phyloP scores from a whole-genome alignment of 2,329 filamentous ascomycete genomes.

The Phialocephala sp. region DNA sequence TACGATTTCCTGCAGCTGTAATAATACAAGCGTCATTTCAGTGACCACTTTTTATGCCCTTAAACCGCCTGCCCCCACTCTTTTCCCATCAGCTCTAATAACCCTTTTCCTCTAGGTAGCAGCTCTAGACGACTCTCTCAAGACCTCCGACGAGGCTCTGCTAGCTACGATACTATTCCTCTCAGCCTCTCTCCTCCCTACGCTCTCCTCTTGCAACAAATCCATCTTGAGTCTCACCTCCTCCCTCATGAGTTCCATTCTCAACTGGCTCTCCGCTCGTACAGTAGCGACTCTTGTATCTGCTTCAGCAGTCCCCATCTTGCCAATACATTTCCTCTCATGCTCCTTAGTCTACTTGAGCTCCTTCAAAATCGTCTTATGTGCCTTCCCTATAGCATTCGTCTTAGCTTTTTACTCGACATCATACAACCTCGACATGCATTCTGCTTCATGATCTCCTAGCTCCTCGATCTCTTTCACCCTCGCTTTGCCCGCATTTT shows the following conservation, averaged over 20 bases:
- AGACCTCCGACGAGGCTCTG: neutral
- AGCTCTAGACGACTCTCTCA: neutral
- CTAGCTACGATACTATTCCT: neutral
- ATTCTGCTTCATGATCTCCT: neutral
- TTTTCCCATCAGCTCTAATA: neutral
- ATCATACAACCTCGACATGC: neutral
- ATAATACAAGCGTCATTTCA: too few species aligned
- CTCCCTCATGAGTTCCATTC: conserved; percentile 13
- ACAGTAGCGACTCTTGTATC: neutral
- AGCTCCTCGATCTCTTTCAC: neutral
- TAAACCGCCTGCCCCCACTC: neutral
- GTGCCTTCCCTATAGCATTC: neutral
- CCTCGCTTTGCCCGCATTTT: too few species aligned
- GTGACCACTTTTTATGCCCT: neutral
- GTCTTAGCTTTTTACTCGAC: too few species aligned
- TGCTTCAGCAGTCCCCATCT: conserved; percentile 2
- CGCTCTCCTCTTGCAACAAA: conserved; percentile 11
- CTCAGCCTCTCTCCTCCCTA: neutral
- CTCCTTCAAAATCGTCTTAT: conserved; percentile 5
- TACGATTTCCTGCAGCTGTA: too few species aligned
- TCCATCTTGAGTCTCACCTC: conserved; percentile 14
- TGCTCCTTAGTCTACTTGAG: conserved; percentile 6
- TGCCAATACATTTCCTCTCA: conserved; percentile 12
- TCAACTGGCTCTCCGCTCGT: conserved; percentile 2
- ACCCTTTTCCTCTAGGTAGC: neutral